Evolutionary conservation across 139 green algal genomes (phyloP).

Genomic region (Coelastrella sp.): DNA sequence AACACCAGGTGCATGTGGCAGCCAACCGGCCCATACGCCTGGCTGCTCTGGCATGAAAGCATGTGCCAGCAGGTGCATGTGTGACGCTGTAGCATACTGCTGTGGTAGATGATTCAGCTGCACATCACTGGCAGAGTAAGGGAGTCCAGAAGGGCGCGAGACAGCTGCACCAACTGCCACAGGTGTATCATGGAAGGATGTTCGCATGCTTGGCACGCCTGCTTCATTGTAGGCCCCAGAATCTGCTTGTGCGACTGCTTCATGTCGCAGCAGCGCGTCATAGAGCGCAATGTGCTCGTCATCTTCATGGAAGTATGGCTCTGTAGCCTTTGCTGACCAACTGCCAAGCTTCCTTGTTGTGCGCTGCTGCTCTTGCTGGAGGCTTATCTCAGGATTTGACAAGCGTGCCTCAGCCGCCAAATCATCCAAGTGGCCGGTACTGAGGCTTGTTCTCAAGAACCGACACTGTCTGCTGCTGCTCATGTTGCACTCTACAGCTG

Average conservation of each 20-base stretch:
- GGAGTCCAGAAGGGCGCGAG: no score
- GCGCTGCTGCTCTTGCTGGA: neutral
- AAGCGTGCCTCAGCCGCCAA: neutral
- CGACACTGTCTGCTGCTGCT: neutral
- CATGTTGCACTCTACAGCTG: neutral
- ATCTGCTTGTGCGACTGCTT: no score
- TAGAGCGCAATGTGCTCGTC: no score
- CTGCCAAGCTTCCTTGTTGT: no score
- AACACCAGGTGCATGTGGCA: neutral
- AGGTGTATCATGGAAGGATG: no score
- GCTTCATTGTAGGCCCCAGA: no score
- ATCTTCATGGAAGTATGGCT: no score
- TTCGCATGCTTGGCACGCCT: no score
- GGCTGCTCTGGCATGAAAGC: neutral
- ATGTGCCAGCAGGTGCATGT: neutral
- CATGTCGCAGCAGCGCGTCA: no score
- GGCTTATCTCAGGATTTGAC: neutral
- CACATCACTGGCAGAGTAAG: neutral
- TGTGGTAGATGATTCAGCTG: neutral
- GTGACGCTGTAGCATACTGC: neutral
- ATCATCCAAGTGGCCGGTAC: neutral
- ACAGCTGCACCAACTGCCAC: no score
- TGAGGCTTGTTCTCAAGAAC: neutral
- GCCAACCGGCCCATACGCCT: neutral
- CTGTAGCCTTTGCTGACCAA: no score